These are phyloP conservation scores for Avena eriantha DNA, from an alignment of 176 grass and related monocot genomes.

Conservation along the genomic window DNA sequence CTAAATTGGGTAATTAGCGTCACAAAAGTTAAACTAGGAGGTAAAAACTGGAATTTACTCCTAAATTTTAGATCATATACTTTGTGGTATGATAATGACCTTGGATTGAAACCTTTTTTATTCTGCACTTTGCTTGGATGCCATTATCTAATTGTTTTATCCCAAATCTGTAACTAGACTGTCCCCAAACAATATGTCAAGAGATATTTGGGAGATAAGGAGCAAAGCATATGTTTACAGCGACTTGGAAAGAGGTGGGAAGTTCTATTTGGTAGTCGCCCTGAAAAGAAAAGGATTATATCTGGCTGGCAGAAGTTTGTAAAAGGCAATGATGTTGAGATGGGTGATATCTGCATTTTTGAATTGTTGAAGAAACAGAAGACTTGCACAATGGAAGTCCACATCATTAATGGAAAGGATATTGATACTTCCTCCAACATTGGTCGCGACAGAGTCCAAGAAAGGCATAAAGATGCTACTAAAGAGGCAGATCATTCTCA, in stretches of 20 bases:
- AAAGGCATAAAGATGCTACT: background rate
- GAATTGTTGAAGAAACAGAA: conserved; percentile 8
- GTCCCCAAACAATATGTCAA: background rate
- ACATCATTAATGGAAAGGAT: conserved; percentile 13
- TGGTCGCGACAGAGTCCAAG: background rate
- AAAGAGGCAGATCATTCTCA: background rate
- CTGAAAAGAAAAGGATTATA: background rate
- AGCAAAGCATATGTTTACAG: conserved; percentile 15
- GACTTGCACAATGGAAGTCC: conserved; percentile 4
- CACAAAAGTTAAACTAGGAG: too few species aligned
- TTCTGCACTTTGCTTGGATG: background rate
- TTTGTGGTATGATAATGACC: background rate
- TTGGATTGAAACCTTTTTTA: background rate
- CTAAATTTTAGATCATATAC: background rate
- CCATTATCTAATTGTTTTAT: background rate
- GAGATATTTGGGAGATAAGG: conserved; percentile 6
- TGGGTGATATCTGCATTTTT: conserved; percentile 33
- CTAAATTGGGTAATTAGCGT: too few species aligned
- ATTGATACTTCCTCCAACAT: background rate
- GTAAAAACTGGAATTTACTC: too few species aligned
- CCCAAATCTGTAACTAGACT: conserved; percentile 13
- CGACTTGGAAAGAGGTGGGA: conserved; percentile 4
- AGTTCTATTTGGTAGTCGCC: background rate
- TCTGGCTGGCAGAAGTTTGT: conserved; percentile 9
- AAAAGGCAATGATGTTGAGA: conserved; percentile 13